Evolutionary conservation across 1,284 basidiomycete genomes (phyloP), one percentile per base, ranked within the genome.

Genomic region (Leccinum solheimii): DNA sequence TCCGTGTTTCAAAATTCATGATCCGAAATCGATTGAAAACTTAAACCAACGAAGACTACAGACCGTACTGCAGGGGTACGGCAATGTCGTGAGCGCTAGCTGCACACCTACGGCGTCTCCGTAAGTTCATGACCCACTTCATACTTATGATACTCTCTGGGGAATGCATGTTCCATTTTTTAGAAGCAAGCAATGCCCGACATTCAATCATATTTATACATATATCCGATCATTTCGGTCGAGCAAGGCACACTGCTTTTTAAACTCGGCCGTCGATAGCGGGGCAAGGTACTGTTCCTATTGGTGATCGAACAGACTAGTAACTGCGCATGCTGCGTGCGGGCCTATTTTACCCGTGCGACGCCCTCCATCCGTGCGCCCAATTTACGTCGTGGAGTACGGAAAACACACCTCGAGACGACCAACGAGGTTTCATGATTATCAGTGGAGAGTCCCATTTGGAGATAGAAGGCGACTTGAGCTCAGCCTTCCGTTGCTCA

Each of bases 1-100:
- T 63, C 43, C 68, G 61, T 69, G 68, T 70, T 70, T 70, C 71
- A 72, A 68, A 45, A 57, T 57, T 59, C 59, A 68, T 71, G 66
- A 63, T 66, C 71, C 71, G 68, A 69, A 57, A 11, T 40, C 34
- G 38, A 49, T 49, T 55, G 55, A 34, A 60, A 57, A 54, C 52
- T 45, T 62, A 38, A 69, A 64, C 54, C 34, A 55, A 9, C 27
- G 36, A 45, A 16, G 27, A 21, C 19, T 34, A 7, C 27, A 54
- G 34, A 9, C 11, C 53, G 21, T 21, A 55, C 16, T 36, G 56
- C 38, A 30, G 51, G 3, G 6, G 54, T 68, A 68, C 70, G 67
- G 65, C 67, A 69, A 50, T 65, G 63, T 71, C 67, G 67, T 70
- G 58, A 69, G 38, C 36, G 9, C 11, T 55, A 14, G 8, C 54